phyloP scores from a whole-genome alignment of 345 rosid genomes.

The Camelina laxa region DNA sequence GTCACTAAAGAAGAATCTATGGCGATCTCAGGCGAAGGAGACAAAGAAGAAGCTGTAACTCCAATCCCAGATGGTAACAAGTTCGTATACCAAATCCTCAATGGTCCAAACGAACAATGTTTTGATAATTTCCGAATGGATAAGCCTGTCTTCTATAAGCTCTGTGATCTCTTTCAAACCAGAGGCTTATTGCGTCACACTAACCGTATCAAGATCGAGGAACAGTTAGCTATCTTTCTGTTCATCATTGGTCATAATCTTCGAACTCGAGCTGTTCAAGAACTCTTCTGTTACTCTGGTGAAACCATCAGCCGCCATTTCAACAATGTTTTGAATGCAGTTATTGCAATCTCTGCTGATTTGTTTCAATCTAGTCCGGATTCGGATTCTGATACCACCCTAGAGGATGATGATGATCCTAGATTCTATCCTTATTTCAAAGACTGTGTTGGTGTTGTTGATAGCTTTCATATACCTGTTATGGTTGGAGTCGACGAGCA shows the following conservation, averaged over 20 bases:
- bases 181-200: conserved; percentile 88
- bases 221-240: conserved; percentile 84
- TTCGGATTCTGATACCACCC: conserved; percentile 50
- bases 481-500: conserved; percentile 95
- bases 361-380: conserved; percentile 62
- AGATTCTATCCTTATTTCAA: conserved; percentile 74
- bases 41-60: conserved; percentile 48
- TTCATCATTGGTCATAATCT: conserved; percentile 86
- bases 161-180: conserved; percentile 74
- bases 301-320: conserved; percentile 96
- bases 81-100: conserved; percentile 80
- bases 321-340: conserved; percentile 86
- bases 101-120: conserved; percentile 65
- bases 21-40: conserved; percentile 68
- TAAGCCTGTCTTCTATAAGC: conserved; percentile 76
- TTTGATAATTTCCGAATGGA: conserved; percentile 92
- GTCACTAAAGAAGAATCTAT: conserved; percentile 30
- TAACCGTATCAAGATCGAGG: conserved; percentile 85
- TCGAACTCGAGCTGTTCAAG: conserved; percentile 90
- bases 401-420: conserved; percentile 46
- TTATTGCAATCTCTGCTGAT: conserved; percentile 69
- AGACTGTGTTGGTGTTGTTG: conserved; percentile 89
- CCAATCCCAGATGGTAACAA: conserved; percentile 56
- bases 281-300: conserved; percentile 74
- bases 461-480: conserved; percentile 80